Evolutionary conservation across 495 filamentous ascomycete species (phyloP), one percentile per base, ranked within the genome.

Genomic region (Trichocladium antarcticum): DNA sequence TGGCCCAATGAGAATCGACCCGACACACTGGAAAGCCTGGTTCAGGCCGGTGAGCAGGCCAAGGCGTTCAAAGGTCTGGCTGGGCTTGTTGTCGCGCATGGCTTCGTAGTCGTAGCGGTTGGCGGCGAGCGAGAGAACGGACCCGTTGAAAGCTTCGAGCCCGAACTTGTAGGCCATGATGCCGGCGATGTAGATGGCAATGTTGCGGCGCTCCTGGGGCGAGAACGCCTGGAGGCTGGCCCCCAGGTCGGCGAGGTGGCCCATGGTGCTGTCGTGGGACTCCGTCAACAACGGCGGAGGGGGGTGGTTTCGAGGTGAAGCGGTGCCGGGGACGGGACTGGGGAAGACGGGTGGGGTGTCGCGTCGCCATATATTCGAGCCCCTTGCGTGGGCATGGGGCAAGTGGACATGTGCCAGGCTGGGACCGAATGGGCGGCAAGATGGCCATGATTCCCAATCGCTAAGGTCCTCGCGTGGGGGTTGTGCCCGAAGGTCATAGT

Each of bases 81-180:
- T 51, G 1, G 61, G 53, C 3, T 56, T 63, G 1, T 49, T 41
- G 47, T 40, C 49, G 8, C 31, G 31, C 12, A 51, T 49, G 14
- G 66, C 54, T 34, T 68, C 66, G 48, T 64, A 65, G 52, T 68
- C 67, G 49, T 71, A 73, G n/a, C 69, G 61, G 45, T 71, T 71
- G 2, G 62, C 70, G 5, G 70, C 68, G 5, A 73, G 60, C 2
- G 68, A 61, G 22, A 68, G 57, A 16, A 73, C 61, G 21, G 68
- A 67, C 5, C 66, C 67, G 53, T 70, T 72, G 57, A 72, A 74
- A 6, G 66, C 68, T 42, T 72, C 69, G 5, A 74, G 56, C 1
- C 69, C 69, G 22, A 72, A 66, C 48, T 74, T 71, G 59, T 72
- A 72, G 37, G 64, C 54, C 64, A 68, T 69, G 27, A 69, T 67